Conservation (phyloP, 2,329 filamentous ascomycete species). For the Neofusicoccum ribis region DNA sequence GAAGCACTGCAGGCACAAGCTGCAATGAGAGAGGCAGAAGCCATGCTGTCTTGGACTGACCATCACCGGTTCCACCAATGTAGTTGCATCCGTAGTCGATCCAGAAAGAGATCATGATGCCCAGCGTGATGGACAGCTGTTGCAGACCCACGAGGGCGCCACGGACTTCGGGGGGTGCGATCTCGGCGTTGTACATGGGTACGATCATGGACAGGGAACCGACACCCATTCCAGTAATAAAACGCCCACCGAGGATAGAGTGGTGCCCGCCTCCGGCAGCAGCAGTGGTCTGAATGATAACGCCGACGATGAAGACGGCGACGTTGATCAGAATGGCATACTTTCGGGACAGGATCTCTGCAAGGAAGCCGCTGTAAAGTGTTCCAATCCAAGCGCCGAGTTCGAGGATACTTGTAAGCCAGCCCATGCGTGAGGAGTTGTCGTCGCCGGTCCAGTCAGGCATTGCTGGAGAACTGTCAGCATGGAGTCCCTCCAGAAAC, state of each 20-base stretch:
- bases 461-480: constrained; percentile 2
- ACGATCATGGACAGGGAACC: constrained; percentile 69
- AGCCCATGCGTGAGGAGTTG: constrained; percentile 44
- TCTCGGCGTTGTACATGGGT: constrained; percentile 51
- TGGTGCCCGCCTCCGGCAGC: constrained; percentile 54
- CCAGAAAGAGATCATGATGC: constrained; percentile 56
- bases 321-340: constrained; percentile 68
- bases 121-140: constrained; percentile 58
- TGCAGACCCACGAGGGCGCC: constrained; percentile 66
- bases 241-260: constrained; percentile 68
- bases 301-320: constrained; percentile 68
- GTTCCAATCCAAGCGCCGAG: constrained; percentile 77
- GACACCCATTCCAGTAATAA: constrained; percentile 71
- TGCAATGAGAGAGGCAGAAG: constrained; percentile 72
- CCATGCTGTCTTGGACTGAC: constrained; percentile 70
- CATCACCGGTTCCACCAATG: constrained; percentile 55
- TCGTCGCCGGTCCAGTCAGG: constrained; percentile 20
- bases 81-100: constrained; percentile 58
- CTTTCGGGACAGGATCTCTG: constrained; percentile 68
- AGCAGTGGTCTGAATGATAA: constrained; percentile 66
- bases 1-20: constrained; percentile 64
- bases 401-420: constrained; percentile 65
- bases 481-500: not conserved
- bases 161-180: constrained; percentile 62
- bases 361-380: constrained; percentile 69